Conservation (phyloP, 257 asterid species). For the Nicotiana tomentosiformis region DNA sequence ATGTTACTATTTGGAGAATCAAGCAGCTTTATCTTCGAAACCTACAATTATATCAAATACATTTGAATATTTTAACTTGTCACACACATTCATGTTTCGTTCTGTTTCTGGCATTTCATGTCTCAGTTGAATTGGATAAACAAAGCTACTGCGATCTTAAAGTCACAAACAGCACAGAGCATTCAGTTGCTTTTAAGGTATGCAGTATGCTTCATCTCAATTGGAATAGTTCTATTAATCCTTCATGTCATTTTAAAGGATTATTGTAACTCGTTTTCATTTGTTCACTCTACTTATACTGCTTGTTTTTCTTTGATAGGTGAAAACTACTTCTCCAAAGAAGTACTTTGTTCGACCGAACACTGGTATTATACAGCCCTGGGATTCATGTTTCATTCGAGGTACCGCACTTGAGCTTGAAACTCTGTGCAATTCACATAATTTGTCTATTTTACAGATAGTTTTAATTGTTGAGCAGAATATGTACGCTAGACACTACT, state of each 20-base stretch:
- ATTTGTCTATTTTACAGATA: not conserved
- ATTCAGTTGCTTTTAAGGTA: constrained; percentile 82
- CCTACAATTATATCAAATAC: not conserved
- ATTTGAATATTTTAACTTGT: not conserved
- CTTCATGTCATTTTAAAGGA: not conserved
- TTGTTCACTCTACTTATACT: not conserved
- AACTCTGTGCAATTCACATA: not conserved
- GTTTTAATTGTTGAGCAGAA: not conserved
- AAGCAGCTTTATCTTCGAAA: not conserved
- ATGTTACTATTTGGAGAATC: not conserved
- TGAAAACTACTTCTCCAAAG: constrained; percentile 87
- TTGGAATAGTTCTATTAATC: not conserved
- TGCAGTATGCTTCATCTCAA: constrained; percentile 26
- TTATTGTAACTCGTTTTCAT: not conserved
- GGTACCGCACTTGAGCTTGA: constrained; percentile 35
- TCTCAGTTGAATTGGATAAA: constrained; percentile 73
- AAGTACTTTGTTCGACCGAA: constrained; percentile 86
- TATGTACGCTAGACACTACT: not conserved
- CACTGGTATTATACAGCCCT: constrained; percentile 63
- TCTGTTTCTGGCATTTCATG: constrained; percentile 2
- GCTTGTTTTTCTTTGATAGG: constrained; percentile 29
- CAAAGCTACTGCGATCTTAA: constrained; percentile 78
- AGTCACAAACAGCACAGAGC: constrained; percentile 65
- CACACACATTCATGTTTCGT: not conserved
- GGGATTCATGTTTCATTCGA: constrained; percentile 70